A percentile compares a stretch with the other conserved stretches of the same genome.
Conservation (phyloP, 306 rosid genomes). For the Mimosa bimucronata region DNA sequence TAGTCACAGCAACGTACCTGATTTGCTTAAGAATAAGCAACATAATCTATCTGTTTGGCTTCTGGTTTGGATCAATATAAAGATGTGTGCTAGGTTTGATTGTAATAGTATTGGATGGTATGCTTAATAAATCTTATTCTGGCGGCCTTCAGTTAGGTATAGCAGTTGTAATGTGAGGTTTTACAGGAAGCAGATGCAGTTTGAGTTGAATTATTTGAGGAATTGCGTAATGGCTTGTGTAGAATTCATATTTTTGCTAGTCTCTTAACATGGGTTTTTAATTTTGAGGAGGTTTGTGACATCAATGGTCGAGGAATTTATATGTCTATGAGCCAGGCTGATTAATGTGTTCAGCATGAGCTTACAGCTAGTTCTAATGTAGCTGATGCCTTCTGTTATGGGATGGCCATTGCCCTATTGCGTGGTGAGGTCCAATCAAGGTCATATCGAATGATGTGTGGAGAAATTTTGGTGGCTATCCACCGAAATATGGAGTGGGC, state of each 20-base stretch:
- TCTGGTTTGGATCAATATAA: neutral
- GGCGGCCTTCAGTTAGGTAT: neutral
- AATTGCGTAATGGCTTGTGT: neutral
- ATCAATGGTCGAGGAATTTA: slow-evolving; percentile 1
- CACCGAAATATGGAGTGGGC: neutral
- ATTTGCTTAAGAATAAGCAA: neutral
- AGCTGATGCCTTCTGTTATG: neutral
- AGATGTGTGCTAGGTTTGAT: slow-evolving; percentile 14
- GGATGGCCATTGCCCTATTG: neutral
- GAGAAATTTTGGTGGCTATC: neutral
- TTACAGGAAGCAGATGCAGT: slow-evolving; percentile 12
- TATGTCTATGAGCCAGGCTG: neutral
- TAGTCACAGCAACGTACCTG: neutral
- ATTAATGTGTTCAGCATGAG: neutral
- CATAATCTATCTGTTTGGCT: neutral
- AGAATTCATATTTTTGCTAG: neutral
- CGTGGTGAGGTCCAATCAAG: too few relatives aligned
- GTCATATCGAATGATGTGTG: neutral
- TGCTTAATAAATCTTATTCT: neutral
- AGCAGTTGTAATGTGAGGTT: slow-evolving; percentile 8
- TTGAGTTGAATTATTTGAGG: neutral
- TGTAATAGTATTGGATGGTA: neutral
- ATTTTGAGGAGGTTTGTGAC: slow-evolving; percentile 3
- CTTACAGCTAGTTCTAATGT: neutral
- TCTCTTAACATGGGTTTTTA: neutral